Percentiles rank a stretch among this genome's conserved stretches.
Evolutionary conservation across 2,329 filamentous ascomycete genomes (phyloP).

Genomic region (Ascochyta viciae-villosae): DNA sequence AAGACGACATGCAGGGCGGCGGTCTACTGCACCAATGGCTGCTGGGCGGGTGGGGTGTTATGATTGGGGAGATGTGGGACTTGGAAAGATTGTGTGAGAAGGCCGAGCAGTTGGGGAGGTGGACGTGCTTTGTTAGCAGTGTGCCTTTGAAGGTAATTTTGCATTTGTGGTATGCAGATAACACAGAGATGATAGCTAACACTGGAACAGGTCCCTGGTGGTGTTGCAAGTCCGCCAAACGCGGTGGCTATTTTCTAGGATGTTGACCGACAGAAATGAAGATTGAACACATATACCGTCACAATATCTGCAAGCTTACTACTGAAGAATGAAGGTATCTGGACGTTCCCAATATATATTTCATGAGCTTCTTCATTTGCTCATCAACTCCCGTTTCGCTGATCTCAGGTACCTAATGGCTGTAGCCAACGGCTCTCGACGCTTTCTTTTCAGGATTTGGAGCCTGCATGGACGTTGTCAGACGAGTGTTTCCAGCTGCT

Average conservation of each 20-base stretch:
- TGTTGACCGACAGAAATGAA: too few species aligned
- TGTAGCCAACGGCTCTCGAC: too few species aligned
- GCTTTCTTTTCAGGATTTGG: too few species aligned
- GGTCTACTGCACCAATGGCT: constrained; percentile 45
- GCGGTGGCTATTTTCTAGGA: constrained; percentile 47
- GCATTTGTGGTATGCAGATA: not conserved
- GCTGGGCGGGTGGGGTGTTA: constrained; percentile 45
- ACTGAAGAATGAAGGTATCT: too few species aligned
- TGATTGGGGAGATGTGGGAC: constrained; percentile 52
- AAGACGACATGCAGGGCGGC: constrained; percentile 45
- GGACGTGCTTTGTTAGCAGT: constrained; percentile 68
- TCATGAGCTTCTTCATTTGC: too few species aligned
- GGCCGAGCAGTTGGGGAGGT: constrained; percentile 61
- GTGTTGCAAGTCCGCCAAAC: constrained; percentile 48
- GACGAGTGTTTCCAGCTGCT: too few species aligned
- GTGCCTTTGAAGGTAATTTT: constrained; percentile 60
- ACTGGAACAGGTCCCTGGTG: constrained; percentile 56
- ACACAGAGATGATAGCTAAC: constrained; percentile 10
- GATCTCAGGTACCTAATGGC: too few species aligned
- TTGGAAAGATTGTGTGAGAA: constrained; percentile 60
- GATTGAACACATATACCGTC: too few species aligned
- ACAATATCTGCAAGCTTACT: too few species aligned
- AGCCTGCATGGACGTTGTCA: too few species aligned
- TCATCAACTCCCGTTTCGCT: too few species aligned
- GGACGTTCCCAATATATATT: too few species aligned